A percentile compares a stretch with the other conserved stretches of the same genome.
These are phyloP conservation scores for Alternaria dauci DNA, from an alignment of 2,329 filamentous ascomycete species.

Conservation along the genomic window DNA sequence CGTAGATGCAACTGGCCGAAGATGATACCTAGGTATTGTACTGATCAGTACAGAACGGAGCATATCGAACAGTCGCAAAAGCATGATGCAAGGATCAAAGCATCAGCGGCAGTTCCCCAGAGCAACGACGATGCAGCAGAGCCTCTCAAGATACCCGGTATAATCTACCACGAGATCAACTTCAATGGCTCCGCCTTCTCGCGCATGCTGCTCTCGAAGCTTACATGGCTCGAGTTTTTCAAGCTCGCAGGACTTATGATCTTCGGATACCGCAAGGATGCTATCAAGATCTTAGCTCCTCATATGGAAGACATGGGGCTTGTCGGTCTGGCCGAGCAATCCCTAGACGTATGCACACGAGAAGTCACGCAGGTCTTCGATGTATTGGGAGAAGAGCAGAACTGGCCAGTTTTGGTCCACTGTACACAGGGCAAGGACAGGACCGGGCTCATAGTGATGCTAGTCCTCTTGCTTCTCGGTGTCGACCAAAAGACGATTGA, in stretches of 20 bases:
- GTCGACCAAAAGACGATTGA: conserved; percentile 68
- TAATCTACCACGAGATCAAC: conserved; percentile 72
- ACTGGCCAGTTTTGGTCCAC: conserved; percentile 75
- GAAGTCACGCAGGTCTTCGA: conserved; percentile 67
- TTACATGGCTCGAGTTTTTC: conserved; percentile 72
- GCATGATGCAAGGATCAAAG: conserved; percentile 58
- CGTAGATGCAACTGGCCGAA: conserved; percentile 8
- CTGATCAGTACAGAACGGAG: conserved; percentile 66
- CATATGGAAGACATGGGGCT: conserved; percentile 78
- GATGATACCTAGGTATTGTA: neutral
- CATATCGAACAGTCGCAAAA: conserved; percentile 73
- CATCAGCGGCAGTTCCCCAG: conserved; percentile 55
- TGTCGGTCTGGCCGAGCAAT: conserved; percentile 73
- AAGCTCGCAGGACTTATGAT: conserved; percentile 70
- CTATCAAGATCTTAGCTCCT: conserved; percentile 72
- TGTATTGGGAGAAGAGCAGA: conserved; percentile 57
- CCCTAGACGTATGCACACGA: conserved; percentile 70
- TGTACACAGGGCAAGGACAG: conserved; percentile 92
- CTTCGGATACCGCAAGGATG: conserved; percentile 72
- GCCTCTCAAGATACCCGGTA: conserved; percentile 68
- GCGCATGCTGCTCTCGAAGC: conserved; percentile 69
- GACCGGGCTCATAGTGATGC: conserved; percentile 74
- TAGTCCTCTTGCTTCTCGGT: conserved; percentile 71
- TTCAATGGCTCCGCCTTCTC: conserved; percentile 79
- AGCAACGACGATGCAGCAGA: conserved; percentile 63